Base-by-base conservation (phyloP, 805 yeast genomes). In the Yarrowia bubula region DNA sequence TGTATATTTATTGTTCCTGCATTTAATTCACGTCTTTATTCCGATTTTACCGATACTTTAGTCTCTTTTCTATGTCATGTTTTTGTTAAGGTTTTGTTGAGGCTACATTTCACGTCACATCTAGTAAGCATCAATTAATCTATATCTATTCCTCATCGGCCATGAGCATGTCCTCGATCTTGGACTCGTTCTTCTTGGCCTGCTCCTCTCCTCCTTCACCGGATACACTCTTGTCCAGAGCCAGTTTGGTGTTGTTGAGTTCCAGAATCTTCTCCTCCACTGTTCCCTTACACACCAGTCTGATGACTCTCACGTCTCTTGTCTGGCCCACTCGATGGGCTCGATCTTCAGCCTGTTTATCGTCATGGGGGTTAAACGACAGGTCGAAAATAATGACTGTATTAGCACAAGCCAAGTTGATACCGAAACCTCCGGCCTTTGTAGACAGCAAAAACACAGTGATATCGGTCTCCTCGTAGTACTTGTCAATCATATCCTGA, bases 371-470 rank as follows among this genome's bases (percentile, higher is more conserved):
- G 73, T 95, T 95, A 79, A 95, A 95, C 60, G 96, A 87, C 74
- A 92, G 93, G 74, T 95, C 99, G 73, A 87, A 92, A 37, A 95
- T 89, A 63, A 95, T 81, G 1, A 95, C 99, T 67, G 87, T 85
- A 73, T 91, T 93, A 8, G 99, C 98, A 73, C 96, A 95, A 1
- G 96, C 95, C 71, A 95, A 81, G 73, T 95, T 95, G 76, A 95
- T 95, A 66, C 99, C 99, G 77, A 95, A 95, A 0, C 99, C 99
- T 73, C 99, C 99, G 0, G 99, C 98, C 74, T 90, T 91, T 3
- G 99, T 95, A 10, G 97, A 90, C 48, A 95, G 79, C 58, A 95
- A 79, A 72, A 95, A 93, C 3, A 95, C 88, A 0, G 96, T 93
- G 68, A 95, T 90, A 5, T 85, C 80, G 0, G 83, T 83, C 67